Base-by-base conservation (phyloP, 345 rosid species). In the Conringia planisiliqua region DNA sequence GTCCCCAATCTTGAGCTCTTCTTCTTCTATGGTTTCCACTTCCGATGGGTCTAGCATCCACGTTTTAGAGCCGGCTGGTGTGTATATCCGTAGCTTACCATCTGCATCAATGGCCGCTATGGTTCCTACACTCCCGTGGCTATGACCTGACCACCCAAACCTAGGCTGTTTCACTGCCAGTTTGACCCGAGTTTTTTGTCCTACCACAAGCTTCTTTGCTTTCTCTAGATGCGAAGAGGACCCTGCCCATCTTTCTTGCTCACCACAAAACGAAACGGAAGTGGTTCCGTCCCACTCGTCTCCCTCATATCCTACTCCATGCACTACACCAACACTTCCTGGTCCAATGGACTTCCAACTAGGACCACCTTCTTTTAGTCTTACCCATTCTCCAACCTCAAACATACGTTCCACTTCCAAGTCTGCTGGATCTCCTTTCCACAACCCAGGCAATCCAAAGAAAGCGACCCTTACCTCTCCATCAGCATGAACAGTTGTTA, bases 1-100 rank as follows among this genome's bases (percentile, higher is more conserved):
- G 69, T 89, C 96, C 59, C 99, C 97, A 18, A 95, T 87, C 54
- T 32, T 73, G 79, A 92, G 82, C 79, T 87, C 97, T 70, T 88
- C 91, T 76, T 90, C 98, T 72, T 92, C 86, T 16, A 92, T 87
- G 65, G 86, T 68, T 83, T 86, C 96, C 67, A 88, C 97, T 80
- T 95, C 98, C 0, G 96, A 81, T 9, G 99, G 97, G 71, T 95
- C 97, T 35, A 95, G 94, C 97, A 90, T 89, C 99, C 99, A 95
- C 42, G 95, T 86, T 80, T 87, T 95, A 33, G 96, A 85, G 58
- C 97, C 97, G 1, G 81, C 93, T 14, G 99, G 96, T 61, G 93
- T 92, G 79, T 88, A 90, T 80, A 95, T 92, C 75, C 97, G 84
- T 72, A 95, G 80, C 83, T 95, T 95, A 42, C 97, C 97, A 80